Evolutionary conservation across 768 basidiomycete genomes (phyloP).

Genomic region (Termitomyces sp.): DNA sequence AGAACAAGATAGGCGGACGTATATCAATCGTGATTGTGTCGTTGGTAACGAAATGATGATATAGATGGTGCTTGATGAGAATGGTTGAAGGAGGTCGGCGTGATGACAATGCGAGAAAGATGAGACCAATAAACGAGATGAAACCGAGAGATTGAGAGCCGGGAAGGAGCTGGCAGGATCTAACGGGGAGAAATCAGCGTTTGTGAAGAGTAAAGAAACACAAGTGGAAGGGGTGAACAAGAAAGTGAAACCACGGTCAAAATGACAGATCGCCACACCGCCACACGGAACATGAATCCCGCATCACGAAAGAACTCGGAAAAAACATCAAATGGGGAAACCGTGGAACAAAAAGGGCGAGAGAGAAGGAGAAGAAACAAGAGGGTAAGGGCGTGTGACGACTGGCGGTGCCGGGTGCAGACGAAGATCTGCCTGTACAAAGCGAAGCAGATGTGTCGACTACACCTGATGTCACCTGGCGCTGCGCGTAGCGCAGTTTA

Average conservation of each 20-base stretch:
- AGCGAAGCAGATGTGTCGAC: neutral
- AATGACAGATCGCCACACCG: neutral
- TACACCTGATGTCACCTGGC: neutral
- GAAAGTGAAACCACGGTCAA: neutral
- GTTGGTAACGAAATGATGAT: neutral
- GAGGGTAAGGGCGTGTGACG: neutral
- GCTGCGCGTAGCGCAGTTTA: neutral
- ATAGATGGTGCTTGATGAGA: conserved; percentile 1
- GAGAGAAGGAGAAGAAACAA: neutral
- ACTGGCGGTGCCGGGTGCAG: neutral
- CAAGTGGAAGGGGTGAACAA: neutral
- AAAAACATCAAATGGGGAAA: neutral
- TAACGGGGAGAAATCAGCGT: neutral
- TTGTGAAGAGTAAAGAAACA: neutral
- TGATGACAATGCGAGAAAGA: neutral
- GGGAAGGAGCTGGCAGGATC: neutral
- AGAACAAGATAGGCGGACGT: neutral
- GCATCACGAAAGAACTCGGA: neutral
- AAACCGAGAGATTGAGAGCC: neutral
- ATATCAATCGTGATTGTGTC: neutral
- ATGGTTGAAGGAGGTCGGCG: neutral
- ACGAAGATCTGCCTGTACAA: neutral
- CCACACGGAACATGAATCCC: neutral
- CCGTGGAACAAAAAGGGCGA: no score
- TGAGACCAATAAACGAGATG: neutral